phyloP scores from a whole-genome alignment of 1,284 basidiomycete genomes.

The Entoloma clypeatum region DNA sequence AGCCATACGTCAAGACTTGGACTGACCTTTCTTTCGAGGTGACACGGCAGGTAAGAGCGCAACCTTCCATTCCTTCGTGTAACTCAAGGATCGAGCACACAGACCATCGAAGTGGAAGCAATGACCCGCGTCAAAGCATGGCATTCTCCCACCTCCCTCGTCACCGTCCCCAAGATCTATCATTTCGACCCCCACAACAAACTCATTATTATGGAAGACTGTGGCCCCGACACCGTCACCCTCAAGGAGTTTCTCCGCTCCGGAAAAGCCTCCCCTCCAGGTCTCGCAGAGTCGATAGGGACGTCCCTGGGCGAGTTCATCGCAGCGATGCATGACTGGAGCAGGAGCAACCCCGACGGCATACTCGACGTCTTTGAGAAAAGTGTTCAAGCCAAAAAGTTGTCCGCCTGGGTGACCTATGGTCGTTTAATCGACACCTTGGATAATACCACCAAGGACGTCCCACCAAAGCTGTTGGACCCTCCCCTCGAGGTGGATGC shows the following conservation, averaged over 20 bases:
- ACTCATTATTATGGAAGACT: constrained; percentile 57
- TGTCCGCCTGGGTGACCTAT: constrained; percentile 43
- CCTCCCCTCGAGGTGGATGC: constrained; percentile 35
- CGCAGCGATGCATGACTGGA: constrained; percentile 38
- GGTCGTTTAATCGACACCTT: constrained; percentile 43
- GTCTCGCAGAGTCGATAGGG: constrained; percentile 40
- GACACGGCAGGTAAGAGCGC: constrained; percentile 46
- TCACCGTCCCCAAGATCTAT: constrained; percentile 42
- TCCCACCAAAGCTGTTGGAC: constrained; percentile 31
- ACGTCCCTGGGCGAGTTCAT: constrained; percentile 46
- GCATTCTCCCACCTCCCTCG: constrained; percentile 29
- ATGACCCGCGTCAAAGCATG: constrained; percentile 34
- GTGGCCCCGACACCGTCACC: constrained; percentile 35
- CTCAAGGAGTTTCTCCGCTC: constrained; percentile 43
- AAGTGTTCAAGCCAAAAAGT: constrained; percentile 35
- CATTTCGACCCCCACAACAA: constrained; percentile 41
- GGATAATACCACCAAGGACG: constrained; percentile 21
- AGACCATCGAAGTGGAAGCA: constrained; percentile 45
- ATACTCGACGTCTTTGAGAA: constrained; percentile 31
- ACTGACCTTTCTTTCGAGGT: constrained; percentile 37
- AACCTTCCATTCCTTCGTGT: neutral
- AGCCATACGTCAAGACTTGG: constrained; percentile 37
- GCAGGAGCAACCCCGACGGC: constrained; percentile 25
- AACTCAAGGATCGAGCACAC: neutral
- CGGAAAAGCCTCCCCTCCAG: constrained; percentile 24